Evolutionary conservation across 2,329 filamentous ascomycete species (phyloP).

Genomic region (Plectosphaerella plurivora): DNA sequence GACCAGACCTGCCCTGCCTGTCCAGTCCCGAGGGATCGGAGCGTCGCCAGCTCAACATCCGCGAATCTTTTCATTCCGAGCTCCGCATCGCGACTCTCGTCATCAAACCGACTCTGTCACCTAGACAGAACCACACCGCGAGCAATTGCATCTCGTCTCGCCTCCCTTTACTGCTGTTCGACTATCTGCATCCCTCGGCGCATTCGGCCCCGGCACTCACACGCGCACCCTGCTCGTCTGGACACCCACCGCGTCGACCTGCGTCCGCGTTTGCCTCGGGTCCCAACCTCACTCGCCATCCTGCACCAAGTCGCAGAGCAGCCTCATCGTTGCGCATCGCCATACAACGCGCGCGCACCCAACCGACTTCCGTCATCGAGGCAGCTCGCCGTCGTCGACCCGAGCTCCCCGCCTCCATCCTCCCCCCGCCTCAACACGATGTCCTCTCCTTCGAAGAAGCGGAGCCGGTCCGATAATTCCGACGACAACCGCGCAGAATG

Average conservation of each 20-base stretch:
- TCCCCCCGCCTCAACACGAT: conserved; percentile 9
- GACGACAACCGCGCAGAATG: conserved; percentile 53
- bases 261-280: too few species aligned
- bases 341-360: background rate
- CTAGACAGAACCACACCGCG: too few species aligned
- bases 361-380: background rate
- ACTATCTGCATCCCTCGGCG: background rate
- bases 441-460: conserved; percentile 39
- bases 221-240: too few species aligned
- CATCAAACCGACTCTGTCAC: too few species aligned
- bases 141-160: background rate
- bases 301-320: too few species aligned
- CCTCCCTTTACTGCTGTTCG: background rate
- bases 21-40: background rate
- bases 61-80: background rate
- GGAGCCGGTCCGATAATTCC: conserved; percentile 40
- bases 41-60: background rate
- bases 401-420: background rate
- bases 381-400: background rate
- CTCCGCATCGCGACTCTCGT: background rate
- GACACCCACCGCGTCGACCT: too few species aligned
- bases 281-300: too few species aligned
- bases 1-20: background rate
- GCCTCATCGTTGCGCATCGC: background rate
- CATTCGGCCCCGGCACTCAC: background rate